Conservation (phyloP, 805 yeast genomes). For the Spathaspora gorwiae region DNA sequence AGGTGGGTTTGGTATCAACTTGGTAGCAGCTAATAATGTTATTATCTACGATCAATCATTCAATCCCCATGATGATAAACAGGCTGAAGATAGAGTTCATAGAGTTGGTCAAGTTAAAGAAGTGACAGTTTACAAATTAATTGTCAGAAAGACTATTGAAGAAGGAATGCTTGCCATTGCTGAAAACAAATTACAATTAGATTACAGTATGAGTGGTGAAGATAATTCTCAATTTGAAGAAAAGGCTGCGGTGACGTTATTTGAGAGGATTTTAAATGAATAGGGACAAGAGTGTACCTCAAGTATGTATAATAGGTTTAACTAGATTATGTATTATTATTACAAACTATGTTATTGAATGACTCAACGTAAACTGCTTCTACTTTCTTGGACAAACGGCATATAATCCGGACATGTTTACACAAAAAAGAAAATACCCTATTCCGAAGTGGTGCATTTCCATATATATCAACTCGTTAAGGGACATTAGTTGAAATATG, state of each 20-base stretch:
- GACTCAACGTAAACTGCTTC: no score
- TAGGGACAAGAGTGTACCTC: neutral
- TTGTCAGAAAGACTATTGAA: slow-evolving; percentile 74
- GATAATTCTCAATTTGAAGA: slow-evolving; percentile 46
- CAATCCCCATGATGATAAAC: slow-evolving; percentile 97
- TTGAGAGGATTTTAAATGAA: slow-evolving; percentile 44
- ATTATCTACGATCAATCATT: slow-evolving; percentile 89
- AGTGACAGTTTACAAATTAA: slow-evolving; percentile 73
- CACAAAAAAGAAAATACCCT: no score
- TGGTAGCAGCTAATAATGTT: slow-evolving; percentile 92
- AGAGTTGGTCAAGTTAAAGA: slow-evolving; percentile 91
- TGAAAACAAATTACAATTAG: slow-evolving; percentile 85
- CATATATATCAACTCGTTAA: no score
- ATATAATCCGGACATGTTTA: no score
- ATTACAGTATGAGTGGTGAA: slow-evolving; percentile 49
- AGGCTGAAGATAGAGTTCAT: slow-evolving; percentile 98
- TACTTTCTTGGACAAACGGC: no score
- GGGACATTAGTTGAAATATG: no score
- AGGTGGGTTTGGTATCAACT: slow-evolving; percentile 97
- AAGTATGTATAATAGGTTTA: no score
- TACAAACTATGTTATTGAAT: no score
- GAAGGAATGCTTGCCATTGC: slow-evolving; percentile 86
- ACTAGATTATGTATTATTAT: no score
- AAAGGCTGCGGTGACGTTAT: slow-evolving; percentile 43
- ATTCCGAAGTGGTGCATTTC: no score